These are phyloP conservation scores for Tricholomella constricta DNA, from an alignment of 768 basidiomycete species.

Conservation along the genomic window DNA sequence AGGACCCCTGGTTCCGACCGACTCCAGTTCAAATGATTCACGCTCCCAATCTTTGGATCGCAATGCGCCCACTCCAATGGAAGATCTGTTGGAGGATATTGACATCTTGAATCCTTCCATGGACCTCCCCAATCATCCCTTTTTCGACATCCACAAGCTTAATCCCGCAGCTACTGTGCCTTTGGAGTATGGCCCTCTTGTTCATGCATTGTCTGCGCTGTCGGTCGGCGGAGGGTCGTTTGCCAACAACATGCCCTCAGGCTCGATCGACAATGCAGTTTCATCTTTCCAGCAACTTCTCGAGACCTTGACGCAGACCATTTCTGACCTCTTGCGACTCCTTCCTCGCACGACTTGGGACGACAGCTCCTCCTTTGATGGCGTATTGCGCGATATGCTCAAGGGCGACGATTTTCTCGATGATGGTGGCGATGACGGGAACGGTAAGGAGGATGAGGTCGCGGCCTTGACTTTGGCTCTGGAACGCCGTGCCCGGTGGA, in stretches of 20 bases:
- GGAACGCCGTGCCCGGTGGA: constrained; percentile 89
- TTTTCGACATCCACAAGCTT: constrained; percentile 73
- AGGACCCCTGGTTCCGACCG: constrained; percentile 40
- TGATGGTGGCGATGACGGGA: constrained; percentile 64
- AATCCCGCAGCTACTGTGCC: constrained; percentile 80
- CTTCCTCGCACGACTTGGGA: constrained; percentile 90
- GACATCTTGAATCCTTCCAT: constrained; percentile 60
- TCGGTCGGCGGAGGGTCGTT: constrained; percentile 87
- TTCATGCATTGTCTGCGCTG: constrained; percentile 82
- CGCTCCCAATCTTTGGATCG: constrained; percentile 63
- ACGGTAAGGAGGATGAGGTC: constrained; percentile 80
- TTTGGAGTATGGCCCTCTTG: constrained; percentile 81
- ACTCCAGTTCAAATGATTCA: constrained; percentile 57
- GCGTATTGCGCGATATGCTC: constrained; percentile 84
- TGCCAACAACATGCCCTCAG: constrained; percentile 79
- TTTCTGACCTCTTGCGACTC: constrained; percentile 81
- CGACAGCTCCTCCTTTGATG: constrained; percentile 86
- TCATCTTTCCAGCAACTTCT: constrained; percentile 88
- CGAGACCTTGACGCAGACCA: constrained; percentile 87
- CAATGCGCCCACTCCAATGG: constrained; percentile 51
- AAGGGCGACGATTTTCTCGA: constrained; percentile 87
- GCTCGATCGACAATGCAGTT: constrained; percentile 89
- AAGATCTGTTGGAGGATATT: constrained; percentile 70
- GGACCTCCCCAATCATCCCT: constrained; percentile 68
- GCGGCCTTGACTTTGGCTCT: constrained; percentile 80